These are phyloP conservation scores for Candida quercuum DNA, from an alignment of 805 yeast species.

Conservation along the genomic window DNA sequence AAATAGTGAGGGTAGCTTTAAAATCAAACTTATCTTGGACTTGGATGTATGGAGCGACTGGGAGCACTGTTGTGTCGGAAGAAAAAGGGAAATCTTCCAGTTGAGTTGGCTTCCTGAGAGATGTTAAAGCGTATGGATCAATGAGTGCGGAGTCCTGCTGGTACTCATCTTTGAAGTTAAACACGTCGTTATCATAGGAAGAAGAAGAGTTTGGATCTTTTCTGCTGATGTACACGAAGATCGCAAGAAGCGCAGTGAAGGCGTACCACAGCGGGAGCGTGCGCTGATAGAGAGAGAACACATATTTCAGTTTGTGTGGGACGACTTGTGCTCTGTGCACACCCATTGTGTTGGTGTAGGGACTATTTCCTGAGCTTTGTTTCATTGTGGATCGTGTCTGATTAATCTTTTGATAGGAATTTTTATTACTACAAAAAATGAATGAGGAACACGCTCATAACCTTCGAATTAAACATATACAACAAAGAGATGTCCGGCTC, in stretches of 20 bases:
- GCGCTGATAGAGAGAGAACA: conserved; percentile 6
- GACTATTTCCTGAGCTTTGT: no score
- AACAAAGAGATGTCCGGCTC: conserved; percentile 10
- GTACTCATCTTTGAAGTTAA: conserved; percentile 16
- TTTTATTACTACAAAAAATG: no score
- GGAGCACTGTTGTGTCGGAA: conserved; percentile 27
- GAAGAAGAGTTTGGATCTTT: background rate
- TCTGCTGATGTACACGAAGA: conserved; percentile 15
- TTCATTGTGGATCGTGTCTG: no score
- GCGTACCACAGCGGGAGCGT: conserved; percentile 18
- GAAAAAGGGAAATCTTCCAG: conserved; percentile 27
- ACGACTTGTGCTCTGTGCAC: background rate
- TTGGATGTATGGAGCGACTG: conserved; percentile 33
- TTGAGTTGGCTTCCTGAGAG: conserved; percentile 14
- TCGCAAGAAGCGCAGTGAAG: conserved; percentile 13
- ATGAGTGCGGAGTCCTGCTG: conserved; percentile 10
- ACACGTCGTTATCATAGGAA: conserved; percentile 11
- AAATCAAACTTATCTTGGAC: conserved; percentile 30
- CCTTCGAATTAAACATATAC: no score
- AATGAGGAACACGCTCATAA: no score
- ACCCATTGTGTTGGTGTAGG: no score
- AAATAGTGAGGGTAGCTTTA: conserved; percentile 29
- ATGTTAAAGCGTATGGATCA: conserved; percentile 15
- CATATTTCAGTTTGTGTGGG: conserved; percentile 2
- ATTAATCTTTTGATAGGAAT: no score